These are phyloP conservation scores for Paramecium biaurelia DNA, from an alignment of 73 alveolate species.

Conservation along the genomic window DNA sequence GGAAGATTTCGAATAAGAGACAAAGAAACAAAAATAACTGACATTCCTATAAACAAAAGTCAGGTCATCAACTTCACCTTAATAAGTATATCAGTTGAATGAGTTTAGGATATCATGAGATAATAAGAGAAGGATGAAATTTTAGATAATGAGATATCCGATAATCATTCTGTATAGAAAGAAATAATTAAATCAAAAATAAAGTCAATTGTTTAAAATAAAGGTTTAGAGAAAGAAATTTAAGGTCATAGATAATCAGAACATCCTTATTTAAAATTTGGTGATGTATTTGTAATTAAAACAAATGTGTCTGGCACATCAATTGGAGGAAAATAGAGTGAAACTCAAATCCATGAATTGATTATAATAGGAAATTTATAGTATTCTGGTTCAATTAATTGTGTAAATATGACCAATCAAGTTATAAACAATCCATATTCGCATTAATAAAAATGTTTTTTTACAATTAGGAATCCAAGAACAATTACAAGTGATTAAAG, in stretches of 20 bases:
- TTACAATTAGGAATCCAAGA: slow-evolving; percentile 47
- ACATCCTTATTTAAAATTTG: slow-evolving; percentile 12
- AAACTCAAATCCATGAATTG: background rate
- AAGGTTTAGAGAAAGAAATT: background rate
- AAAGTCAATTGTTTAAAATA: background rate
- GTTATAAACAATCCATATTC: background rate
- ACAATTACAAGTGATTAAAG: background rate
- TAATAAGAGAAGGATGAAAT: background rate
- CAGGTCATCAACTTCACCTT: slow-evolving; percentile 16
- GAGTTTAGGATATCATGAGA: background rate
- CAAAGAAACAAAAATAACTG: slow-evolving; percentile 10
- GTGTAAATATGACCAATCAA: slow-evolving; percentile 16
- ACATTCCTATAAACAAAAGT: slow-evolving; percentile 35
- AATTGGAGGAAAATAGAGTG: background rate
- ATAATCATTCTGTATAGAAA: background rate
- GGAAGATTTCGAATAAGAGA: background rate
- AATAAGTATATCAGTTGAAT: background rate
- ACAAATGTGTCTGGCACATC: background rate
- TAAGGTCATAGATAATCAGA: slow-evolving; percentile 18
- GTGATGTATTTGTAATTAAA: slow-evolving; percentile 31
- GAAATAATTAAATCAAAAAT: background rate
- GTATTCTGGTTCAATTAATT: background rate
- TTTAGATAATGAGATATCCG: background rate
- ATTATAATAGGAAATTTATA: slow-evolving; percentile 5
- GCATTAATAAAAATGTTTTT: background rate